These are phyloP conservation scores for Limnanthes douglasii DNA, from an alignment of 345 rosid species.

Conservation along the genomic window DNA sequence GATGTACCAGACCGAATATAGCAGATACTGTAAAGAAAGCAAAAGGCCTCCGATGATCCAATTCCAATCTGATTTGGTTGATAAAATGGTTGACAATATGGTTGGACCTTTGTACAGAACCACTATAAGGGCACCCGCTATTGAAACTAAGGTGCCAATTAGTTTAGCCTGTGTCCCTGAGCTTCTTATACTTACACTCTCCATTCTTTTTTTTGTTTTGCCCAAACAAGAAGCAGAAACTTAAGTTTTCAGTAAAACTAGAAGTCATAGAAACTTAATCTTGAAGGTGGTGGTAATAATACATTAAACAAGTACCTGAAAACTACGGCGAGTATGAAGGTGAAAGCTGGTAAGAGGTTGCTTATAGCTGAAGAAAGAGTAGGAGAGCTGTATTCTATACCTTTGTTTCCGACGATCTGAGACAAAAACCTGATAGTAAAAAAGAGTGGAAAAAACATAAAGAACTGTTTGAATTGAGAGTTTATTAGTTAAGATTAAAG, in stretches of 20 bases:
- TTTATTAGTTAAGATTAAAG: not conserved
- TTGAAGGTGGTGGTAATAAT: no score
- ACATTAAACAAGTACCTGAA: no score
- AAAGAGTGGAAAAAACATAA: not conserved
- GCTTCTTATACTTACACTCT: conserved; percentile 9
- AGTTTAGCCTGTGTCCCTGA: conserved; percentile 13
- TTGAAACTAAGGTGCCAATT: conserved; percentile 15
- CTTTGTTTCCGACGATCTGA: conserved; percentile 7
- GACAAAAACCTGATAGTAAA: conserved; percentile 7
- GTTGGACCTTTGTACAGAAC: conserved; percentile 12
- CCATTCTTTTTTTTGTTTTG: no score
- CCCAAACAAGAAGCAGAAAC: no score
- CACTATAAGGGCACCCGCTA: conserved; percentile 15
- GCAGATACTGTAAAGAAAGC: conserved; percentile 7
- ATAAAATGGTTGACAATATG: conserved; percentile 1
- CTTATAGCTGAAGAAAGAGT: conserved; percentile 15
- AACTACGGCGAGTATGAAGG: conserved; percentile 11
- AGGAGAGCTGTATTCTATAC: conserved; percentile 14
- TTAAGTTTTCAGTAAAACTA: no score
- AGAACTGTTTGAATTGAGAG: no score
- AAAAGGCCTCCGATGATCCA: conserved; percentile 16
- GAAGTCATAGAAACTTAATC: no score
- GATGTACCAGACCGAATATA: conserved; percentile 11
- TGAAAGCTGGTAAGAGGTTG: conserved; percentile 15
- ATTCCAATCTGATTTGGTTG: conserved; percentile 7